Conservation (phyloP, 768 basidiomycete species). For the Tulasnella calospora region DNA sequence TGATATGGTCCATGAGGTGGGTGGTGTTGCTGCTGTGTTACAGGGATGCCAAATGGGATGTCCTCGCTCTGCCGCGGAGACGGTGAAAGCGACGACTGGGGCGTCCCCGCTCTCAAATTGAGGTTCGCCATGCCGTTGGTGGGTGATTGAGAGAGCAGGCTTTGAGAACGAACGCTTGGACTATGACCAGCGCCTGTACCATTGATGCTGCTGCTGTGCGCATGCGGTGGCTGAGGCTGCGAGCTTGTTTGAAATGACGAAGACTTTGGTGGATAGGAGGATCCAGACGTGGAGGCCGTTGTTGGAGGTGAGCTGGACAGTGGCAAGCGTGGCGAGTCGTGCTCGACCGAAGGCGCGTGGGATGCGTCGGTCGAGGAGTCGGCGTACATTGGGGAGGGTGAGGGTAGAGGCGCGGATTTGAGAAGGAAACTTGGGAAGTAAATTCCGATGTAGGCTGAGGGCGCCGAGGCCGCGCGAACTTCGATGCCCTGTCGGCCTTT, state of each 20-base stretch:
- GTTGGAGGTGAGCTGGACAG: not conserved
- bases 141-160: not conserved
- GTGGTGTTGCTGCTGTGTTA: not conserved
- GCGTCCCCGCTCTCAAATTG: not conserved
- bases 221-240: not conserved
- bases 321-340: conserved; percentile 7
- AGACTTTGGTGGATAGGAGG: not conserved
- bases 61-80: conserved; percentile 20
- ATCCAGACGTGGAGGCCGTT: not conserved
- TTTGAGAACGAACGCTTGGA: not conserved
- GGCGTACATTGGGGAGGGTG: conserved; percentile 14
- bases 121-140: not conserved
- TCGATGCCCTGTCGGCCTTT: conserved; percentile 3
- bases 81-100: not conserved
- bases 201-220: not conserved
- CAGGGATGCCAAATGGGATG: not conserved
- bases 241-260: not conserved
- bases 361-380: conserved; percentile 19
- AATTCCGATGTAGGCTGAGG: not conserved
- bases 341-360: not conserved
- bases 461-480: not conserved
- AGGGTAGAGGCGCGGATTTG: not conserved
- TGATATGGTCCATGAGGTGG: not conserved
- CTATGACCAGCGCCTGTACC: not conserved
- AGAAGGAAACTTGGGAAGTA: not conserved